These are phyloP conservation scores for Phytophthora ramorum DNA, from an alignment of 352 stramenopile species.

Conservation along the genomic window DNA sequence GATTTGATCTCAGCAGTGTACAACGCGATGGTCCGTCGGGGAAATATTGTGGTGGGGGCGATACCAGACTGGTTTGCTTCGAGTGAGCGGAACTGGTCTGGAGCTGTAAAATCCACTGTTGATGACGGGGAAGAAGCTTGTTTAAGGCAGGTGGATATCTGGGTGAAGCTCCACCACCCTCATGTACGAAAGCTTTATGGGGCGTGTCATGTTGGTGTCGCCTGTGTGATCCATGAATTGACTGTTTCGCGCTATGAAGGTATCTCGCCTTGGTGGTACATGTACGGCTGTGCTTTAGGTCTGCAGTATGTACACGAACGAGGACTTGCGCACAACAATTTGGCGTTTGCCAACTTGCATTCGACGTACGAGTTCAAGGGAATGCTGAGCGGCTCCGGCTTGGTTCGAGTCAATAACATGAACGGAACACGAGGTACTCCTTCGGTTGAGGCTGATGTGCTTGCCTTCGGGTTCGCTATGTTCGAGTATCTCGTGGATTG, in stretches of 20 bases:
- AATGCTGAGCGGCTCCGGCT: constrained; percentile 4
- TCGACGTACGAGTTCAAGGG: constrained; percentile 6
- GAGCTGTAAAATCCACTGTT: not conserved
- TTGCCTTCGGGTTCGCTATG: not conserved
- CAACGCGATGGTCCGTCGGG: not conserved
- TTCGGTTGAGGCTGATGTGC: constrained; percentile 6
- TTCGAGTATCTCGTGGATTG: constrained; percentile 3
- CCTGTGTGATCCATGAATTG: constrained; percentile 6
- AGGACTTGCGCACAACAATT: not conserved
- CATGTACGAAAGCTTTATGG: constrained; percentile 23
- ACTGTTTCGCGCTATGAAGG: not conserved
- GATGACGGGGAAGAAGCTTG: constrained; percentile 3
- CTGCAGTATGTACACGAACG: constrained; percentile 19
- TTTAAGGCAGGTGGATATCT: not conserved
- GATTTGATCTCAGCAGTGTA: constrained; percentile 12
- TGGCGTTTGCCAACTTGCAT: constrained; percentile 1
- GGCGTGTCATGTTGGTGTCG: constrained; percentile 25
- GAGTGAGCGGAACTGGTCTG: not conserved
- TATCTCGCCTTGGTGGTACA: not conserved
- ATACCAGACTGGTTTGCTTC: constrained; percentile 23
- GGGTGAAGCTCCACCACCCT: constrained; percentile 19
- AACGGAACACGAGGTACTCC: not conserved
- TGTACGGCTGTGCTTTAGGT: constrained; percentile 5
- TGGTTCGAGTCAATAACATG: not conserved
- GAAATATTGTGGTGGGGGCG: constrained; percentile 7